These are phyloP conservation scores for Tolypocladium tropicale DNA, from an alignment of 2,329 filamentous ascomycete species.

Conservation along the genomic window DNA sequence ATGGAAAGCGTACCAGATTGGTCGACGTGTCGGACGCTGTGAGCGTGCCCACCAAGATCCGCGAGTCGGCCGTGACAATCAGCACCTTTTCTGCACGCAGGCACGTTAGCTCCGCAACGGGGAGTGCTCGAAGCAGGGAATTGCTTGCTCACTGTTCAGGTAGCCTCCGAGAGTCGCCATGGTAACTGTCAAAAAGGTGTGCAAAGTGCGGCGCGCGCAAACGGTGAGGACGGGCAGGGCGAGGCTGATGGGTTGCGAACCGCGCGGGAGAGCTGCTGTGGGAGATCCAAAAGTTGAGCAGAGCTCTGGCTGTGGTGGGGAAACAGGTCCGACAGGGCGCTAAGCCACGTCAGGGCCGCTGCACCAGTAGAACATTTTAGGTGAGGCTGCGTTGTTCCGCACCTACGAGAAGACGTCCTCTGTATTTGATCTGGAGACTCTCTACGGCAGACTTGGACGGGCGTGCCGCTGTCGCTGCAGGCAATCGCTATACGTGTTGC, in stretches of 20 bases:
- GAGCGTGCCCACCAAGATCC: constrained; percentile 74
- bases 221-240: not conserved
- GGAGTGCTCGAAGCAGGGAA: not conserved
- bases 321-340: not conserved
- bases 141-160: constrained; percentile 27
- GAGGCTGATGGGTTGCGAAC: not conserved
- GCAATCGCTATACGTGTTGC: not conserved
- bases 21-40: constrained; percentile 84
- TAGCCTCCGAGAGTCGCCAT: constrained; percentile 36
- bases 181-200: constrained; percentile 3
- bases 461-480: not conserved
- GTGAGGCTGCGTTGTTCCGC: not conserved
- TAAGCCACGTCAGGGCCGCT: not conserved
- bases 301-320: not conserved
- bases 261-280: not conserved
- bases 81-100: constrained; percentile 67
- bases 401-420: not conserved
- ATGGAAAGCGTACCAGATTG: constrained; percentile 53
- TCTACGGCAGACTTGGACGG: not conserved
- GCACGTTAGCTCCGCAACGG: not conserved
- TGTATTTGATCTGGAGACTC: not conserved
- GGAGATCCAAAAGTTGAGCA: not conserved
- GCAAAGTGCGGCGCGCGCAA: not conserved
- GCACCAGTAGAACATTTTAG: not conserved
- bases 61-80: constrained; percentile 84